Conservation (phyloP, 2,329 filamentous ascomycete species). For the Fusarium mundagurra region DNA sequence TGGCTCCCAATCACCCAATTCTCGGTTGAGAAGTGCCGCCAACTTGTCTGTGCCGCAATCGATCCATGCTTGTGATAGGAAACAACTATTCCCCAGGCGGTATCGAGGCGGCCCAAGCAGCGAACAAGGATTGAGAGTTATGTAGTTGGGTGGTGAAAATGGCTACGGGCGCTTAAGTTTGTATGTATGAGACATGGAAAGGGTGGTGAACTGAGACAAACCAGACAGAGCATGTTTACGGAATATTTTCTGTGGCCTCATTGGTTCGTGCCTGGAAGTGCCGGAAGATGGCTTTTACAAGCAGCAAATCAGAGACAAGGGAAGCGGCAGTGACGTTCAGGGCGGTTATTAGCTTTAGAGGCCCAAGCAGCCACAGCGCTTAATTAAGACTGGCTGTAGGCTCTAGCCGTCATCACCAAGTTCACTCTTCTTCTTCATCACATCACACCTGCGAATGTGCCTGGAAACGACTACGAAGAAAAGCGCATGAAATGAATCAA, state of each 20-base stretch:
- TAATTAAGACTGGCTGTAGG: constrained; percentile 1
- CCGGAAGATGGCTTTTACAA: background rate
- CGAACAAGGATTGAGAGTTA: constrained; percentile 1
- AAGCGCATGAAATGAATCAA: background rate
- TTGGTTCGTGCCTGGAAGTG: constrained; percentile 13
- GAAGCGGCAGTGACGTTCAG: background rate
- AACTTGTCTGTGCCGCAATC: constrained; percentile 14
- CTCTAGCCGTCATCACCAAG: background rate
- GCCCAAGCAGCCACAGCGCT: constrained; percentile 14
- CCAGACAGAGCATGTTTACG: constrained; percentile 6
- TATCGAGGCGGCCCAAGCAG: background rate
- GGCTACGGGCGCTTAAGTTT: constrained; percentile 29
- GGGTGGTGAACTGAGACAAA: constrained; percentile 5
- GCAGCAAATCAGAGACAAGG: constrained; percentile 14
- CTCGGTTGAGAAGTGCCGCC: constrained; percentile 21
- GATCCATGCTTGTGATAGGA: background rate
- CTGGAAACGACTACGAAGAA: background rate
- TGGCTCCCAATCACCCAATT: constrained; percentile 18
- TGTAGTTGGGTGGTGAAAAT: background rate
- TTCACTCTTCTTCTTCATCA: constrained; percentile 1
- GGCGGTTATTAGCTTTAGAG: constrained; percentile 16
- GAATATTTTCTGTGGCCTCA: background rate
- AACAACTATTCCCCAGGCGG: background rate
- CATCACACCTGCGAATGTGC: background rate
- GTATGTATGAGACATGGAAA: background rate